Evolutionary conservation across 306 rosid species (phyloP).

Genomic region (Cercis canadensis): DNA sequence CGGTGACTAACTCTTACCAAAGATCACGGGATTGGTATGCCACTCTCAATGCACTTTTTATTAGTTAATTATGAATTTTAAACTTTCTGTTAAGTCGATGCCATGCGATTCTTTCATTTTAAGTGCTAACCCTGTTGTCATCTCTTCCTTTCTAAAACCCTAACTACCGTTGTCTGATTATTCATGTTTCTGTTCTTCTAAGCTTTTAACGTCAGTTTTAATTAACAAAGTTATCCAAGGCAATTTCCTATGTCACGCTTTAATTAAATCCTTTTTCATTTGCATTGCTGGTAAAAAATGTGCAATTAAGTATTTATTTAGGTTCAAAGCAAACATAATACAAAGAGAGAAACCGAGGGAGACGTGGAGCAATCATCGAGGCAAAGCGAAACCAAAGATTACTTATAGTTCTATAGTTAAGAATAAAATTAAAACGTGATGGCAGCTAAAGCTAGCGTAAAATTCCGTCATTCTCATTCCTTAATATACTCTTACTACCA

Average conservation of each 20-base stretch:
- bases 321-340: not conserved
- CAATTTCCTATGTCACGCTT: too few relatives aligned
- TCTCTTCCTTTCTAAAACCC: not conserved
- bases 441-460: slow-evolving; percentile 60
- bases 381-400: too few relatives aligned
- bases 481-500: slow-evolving; percentile 21
- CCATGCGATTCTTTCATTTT: slow-evolving; percentile 38
- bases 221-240: slow-evolving; percentile 34
- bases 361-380: too few relatives aligned
- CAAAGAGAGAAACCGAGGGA: not conserved
- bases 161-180: slow-evolving; percentile 53
- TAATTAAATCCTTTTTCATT: too few relatives aligned
- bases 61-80: slow-evolving; percentile 2
- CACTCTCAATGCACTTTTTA: slow-evolving; percentile 20
- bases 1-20: slow-evolving; percentile 73
- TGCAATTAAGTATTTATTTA: too few relatives aligned
- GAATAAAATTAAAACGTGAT: slow-evolving; percentile 17
- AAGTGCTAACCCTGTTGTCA: too few relatives aligned
- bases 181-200: slow-evolving; percentile 45
- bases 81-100: slow-evolving; percentile 28
- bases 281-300: too few relatives aligned
- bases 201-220: slow-evolving; percentile 36
- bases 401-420: not conserved
- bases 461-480: slow-evolving; percentile 47
- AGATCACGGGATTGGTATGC: slow-evolving; percentile 43